phyloP scores from a whole-genome alignment of 257 asterid genomes.

The Plectranthus barbatus region DNA sequence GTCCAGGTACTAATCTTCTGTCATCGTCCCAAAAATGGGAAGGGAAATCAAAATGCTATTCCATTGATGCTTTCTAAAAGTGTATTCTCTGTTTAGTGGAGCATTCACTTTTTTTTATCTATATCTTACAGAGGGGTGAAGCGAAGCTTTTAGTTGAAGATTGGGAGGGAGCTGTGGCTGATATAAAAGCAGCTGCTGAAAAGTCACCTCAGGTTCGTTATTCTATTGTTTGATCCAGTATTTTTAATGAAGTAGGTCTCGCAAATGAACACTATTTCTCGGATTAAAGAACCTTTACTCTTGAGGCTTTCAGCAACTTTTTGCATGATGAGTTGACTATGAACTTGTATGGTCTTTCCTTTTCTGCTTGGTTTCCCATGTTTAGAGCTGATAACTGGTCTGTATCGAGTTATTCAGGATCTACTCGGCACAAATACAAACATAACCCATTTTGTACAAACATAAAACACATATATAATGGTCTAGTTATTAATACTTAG shows the following conservation, averaged over 20 bases:
- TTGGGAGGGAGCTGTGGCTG: constrained; percentile 96
- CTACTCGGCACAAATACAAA: too few relatives aligned
- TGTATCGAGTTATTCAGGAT: too few relatives aligned
- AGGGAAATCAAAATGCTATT: neutral
- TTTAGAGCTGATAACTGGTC: too few relatives aligned
- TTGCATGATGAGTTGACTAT: too few relatives aligned
- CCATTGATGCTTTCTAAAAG: neutral
- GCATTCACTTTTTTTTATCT: neutral
- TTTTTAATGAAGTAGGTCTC: neutral
- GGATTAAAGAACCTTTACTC: too few relatives aligned
- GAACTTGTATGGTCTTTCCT: too few relatives aligned
- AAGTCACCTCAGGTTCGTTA: constrained; percentile 80
- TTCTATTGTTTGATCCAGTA: neutral
- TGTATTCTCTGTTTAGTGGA: neutral
- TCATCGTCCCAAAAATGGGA: neutral
- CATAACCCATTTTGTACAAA: too few relatives aligned
- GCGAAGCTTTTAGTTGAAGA: constrained; percentile 84
- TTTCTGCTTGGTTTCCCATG: too few relatives aligned
- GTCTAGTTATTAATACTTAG: too few relatives aligned
- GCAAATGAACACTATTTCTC: neutral
- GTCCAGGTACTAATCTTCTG: constrained; percentile 53
- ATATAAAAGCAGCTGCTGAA: constrained; percentile 78
- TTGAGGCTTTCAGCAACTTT: too few relatives aligned
- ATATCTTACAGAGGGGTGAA: constrained; percentile 72
- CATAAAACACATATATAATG: too few relatives aligned